These are phyloP conservation scores for Herpotrichia juniperi DNA, from an alignment of 2,329 filamentous ascomycete genomes.

Conservation along the genomic window DNA sequence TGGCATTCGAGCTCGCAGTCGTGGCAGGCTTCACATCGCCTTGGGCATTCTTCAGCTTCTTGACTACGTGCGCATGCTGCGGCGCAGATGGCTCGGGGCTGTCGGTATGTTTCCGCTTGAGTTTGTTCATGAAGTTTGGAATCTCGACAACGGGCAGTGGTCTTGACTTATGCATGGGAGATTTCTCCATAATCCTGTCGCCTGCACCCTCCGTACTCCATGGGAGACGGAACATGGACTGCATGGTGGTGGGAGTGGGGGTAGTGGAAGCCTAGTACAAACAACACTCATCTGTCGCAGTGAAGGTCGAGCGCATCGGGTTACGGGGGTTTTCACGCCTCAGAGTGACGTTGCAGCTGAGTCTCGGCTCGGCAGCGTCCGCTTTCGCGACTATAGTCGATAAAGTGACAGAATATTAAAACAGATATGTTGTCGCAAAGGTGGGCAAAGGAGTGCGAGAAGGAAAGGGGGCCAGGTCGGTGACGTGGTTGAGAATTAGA, in stretches of 20 bases:
- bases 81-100: constrained; percentile 50
- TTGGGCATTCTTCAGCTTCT: constrained; percentile 46
- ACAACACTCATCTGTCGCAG: constrained; percentile 48
- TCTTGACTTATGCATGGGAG: constrained; percentile 49
- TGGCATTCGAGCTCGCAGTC: constrained; percentile 16
- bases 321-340: constrained; percentile 30
- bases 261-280: constrained; percentile 40
- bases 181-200: constrained; percentile 53
- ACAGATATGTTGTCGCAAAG: constrained; percentile 32
- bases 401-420: constrained; percentile 32
- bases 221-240: constrained; percentile 58
- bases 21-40: constrained; percentile 37
- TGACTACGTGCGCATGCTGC: constrained; percentile 42
- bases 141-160: constrained; percentile 54
- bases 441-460: constrained; percentile 42
- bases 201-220: constrained; percentile 53
- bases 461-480: constrained; percentile 29
- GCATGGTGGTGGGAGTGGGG: constrained; percentile 47
- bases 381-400: constrained; percentile 14
- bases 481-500: constrained; percentile 33
- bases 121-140: constrained; percentile 52
- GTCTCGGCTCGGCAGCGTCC: constrained; percentile 17
- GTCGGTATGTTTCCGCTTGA: constrained; percentile 65
- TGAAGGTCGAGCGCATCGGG: constrained; percentile 38
- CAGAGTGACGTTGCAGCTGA: constrained; percentile 39